These are phyloP conservation scores for Lentinus tigrinus DNA, from an alignment of 768 basidiomycete species.

Conservation along the genomic window DNA sequence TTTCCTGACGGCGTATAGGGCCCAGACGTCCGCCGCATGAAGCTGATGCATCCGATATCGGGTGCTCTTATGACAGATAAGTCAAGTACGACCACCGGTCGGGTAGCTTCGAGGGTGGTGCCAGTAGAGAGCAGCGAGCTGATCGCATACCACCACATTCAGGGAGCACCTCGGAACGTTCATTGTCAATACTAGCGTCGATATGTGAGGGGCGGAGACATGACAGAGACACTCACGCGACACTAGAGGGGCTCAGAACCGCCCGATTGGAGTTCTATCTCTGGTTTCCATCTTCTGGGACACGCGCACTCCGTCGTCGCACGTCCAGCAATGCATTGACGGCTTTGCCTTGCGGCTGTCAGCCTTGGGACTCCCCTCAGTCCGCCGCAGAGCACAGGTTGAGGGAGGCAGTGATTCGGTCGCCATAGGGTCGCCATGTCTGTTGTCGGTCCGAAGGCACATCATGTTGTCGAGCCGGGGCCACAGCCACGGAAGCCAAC, in stretches of 20 bases:
- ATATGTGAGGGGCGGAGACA: background rate
- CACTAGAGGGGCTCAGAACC: background rate
- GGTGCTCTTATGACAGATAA: background rate
- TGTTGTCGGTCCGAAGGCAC: constrained; percentile 5
- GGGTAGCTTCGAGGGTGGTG: background rate
- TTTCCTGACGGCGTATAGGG: background rate
- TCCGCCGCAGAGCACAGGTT: background rate
- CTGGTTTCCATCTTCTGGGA: background rate
- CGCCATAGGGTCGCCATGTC: constrained; percentile 14
- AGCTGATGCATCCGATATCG: background rate
- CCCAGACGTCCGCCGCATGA: background rate
- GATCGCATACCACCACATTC: background rate
- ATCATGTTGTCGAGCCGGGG: constrained; percentile 5
- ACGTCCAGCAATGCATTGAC: background rate
- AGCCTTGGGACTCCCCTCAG: background rate
- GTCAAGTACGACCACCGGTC: background rate
- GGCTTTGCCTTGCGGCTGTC: background rate
- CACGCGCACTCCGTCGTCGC: background rate
- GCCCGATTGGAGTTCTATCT: background rate
- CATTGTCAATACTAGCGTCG: no score
- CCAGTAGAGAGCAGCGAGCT: background rate
- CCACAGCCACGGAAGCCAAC: constrained; percentile 6
- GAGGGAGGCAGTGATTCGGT: constrained; percentile 8
- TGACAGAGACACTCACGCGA: background rate
- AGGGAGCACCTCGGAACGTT: no score